phyloP scores from a whole-genome alignment of 2,329 filamentous ascomycete genomes.

The Venturia carpophila region DNA sequence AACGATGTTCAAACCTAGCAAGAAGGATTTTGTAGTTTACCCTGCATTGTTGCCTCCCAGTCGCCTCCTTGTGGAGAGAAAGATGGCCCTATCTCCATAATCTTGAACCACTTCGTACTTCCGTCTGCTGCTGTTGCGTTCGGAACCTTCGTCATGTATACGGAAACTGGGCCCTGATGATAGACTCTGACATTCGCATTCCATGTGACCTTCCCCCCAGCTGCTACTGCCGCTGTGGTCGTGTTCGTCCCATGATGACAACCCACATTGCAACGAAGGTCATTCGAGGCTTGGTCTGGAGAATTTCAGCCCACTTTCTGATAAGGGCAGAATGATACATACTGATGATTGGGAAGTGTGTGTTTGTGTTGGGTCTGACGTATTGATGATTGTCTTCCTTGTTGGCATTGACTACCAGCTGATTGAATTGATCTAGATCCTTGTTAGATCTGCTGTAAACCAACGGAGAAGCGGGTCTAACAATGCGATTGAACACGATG shows the following conservation, averaged over 20 bases:
- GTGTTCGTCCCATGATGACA: conserved; percentile 27
- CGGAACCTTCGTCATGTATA: conserved; percentile 32
- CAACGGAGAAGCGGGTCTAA: neutral
- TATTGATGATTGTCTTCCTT: conserved; percentile 31
- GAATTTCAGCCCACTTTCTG: neutral
- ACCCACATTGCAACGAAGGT: conserved; percentile 33
- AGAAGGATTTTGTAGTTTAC: conserved; percentile 19
- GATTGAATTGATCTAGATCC: conserved; percentile 32
- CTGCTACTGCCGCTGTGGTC: conserved; percentile 30
- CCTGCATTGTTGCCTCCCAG: conserved; percentile 8
- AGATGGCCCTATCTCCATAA: conserved; percentile 28
- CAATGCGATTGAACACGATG: conserved; percentile 2
- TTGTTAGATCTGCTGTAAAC: neutral
- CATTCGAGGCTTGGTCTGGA: conserved; percentile 15
- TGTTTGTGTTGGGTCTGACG: conserved; percentile 32
- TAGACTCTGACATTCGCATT: conserved; percentile 32
- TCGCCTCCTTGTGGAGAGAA: conserved; percentile 23
- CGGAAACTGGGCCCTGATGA: conserved; percentile 27
- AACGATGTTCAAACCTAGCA: conserved; percentile 22
- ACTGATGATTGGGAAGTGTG: conserved; percentile 31
- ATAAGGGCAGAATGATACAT: neutral
- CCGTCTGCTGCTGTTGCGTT: conserved; percentile 30
- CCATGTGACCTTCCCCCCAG: conserved; percentile 30
- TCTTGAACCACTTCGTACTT: conserved; percentile 33
- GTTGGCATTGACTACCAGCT: conserved; percentile 30